Evolutionary conservation across 208 protist species (phyloP).

Genomic region (Acanthamoeba triangularis): DNA sequence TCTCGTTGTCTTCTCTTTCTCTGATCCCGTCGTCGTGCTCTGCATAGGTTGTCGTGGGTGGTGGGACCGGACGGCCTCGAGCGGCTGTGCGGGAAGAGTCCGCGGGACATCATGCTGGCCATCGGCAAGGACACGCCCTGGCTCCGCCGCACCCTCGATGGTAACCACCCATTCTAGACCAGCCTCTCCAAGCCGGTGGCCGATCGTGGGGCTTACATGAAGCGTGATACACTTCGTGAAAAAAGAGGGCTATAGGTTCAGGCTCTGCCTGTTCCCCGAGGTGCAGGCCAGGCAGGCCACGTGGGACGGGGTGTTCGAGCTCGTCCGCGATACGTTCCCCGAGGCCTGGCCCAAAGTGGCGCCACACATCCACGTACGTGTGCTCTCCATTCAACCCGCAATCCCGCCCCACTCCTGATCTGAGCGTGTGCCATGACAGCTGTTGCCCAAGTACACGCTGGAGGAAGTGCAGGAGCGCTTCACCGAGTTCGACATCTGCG

Average conservation of each 20-base stretch:
- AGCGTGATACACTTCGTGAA: too few species aligned
- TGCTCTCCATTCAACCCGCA: too few species aligned
- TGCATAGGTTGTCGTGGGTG: slow-evolving; percentile 24
- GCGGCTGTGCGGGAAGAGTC: not conserved
- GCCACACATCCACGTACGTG: not conserved
- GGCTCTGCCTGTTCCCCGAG: slow-evolving; percentile 47
- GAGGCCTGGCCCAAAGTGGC: slow-evolving; percentile 35
- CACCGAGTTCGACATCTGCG: slow-evolving; percentile 33
- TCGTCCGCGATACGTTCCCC: not conserved
- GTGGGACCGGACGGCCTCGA: slow-evolving; percentile 39
- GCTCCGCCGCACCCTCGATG: not conserved
- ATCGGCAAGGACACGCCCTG: slow-evolving; percentile 58
- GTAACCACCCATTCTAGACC: not conserved
- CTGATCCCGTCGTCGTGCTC: too few species aligned
- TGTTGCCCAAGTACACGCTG: not conserved
- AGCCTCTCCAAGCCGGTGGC: too few species aligned
- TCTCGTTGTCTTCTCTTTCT: too few species aligned
- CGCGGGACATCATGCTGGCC: slow-evolving; percentile 36
- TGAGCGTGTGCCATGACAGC: too few species aligned
- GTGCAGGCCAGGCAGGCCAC: slow-evolving; percentile 27
- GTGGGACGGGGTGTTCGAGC: slow-evolving; percentile 12
- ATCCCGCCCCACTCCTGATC: too few species aligned
- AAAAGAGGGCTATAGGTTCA: slow-evolving; percentile 33
- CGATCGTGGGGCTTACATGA: too few species aligned
- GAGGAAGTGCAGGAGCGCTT: slow-evolving; percentile 29